Evolutionary conservation across 805 yeast genomes (phyloP), one percentile per base, ranked within the genome.

Genomic region (Kuraishia cidri): DNA sequence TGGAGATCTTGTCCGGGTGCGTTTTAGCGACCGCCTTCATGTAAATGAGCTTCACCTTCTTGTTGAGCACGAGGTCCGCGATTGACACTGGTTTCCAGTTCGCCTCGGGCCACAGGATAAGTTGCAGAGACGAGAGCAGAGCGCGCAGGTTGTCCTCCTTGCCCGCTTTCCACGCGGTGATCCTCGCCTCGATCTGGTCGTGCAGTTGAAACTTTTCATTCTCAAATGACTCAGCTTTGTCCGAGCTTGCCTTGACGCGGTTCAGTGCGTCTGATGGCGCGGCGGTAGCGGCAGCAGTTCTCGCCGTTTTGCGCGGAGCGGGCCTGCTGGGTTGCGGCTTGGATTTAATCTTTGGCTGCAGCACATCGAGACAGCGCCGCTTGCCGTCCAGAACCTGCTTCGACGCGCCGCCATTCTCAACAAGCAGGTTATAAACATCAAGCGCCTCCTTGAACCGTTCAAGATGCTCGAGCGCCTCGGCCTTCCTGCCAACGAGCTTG

Each of bases 101-200:
- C 2, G 70, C 41, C 29, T 68, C 74, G 9, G 83, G 76, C 75
- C 84, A 75, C 10, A 92, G 56, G 12, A 92, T 67, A 2, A 58
- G 54, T 24, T 83, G 77, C 36, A 92, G 58, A 3, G 86, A 69
- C 2, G 86, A 66, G 21, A 92, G 62, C 36, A 92, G 63, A 2
- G 80, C 81, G 29, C 99, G 67, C 14, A 92, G 58, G 47, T 92
- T 87, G 33, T 78, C 80, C 43, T 79, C 88, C 45, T 86, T 84
- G 6, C 90, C 88, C 2, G 49, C 40, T 35, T 72, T 71, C 97
- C 97, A 88, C 1, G 41, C 31, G 19, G 64, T 57, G 6, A 87
- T 56, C 38, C 65, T 64, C 2, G 42, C 52, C 34, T 73, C 75
- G 8, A 86, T 80, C 12, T 53, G 46, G 44, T 86, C 96, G 34